phyloP scores from a whole-genome alignment of 2,329 filamentous ascomycete species.

The Cladosporium sp. region DNA sequence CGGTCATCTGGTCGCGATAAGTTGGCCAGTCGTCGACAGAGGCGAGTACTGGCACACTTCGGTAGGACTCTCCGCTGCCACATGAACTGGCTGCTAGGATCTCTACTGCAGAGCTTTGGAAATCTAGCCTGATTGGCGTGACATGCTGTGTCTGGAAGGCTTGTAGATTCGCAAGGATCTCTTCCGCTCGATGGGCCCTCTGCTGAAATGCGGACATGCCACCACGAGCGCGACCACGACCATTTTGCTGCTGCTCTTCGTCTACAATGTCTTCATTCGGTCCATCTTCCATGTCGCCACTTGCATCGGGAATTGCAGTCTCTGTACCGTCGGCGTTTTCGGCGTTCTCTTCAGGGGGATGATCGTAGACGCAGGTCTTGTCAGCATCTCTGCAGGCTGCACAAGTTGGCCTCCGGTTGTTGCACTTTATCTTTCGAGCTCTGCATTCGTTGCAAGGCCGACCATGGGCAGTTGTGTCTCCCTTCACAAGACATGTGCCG shows the following conservation, averaged over 20 bases:
- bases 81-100: slow-evolving; percentile 35
- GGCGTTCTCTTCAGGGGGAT: not conserved
- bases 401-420: slow-evolving; percentile 32
- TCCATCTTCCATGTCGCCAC: not conserved
- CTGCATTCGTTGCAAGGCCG: slow-evolving; percentile 33
- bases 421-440: slow-evolving; percentile 34
- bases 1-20: slow-evolving; percentile 33
- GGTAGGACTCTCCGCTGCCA: slow-evolving; percentile 36
- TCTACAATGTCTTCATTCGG: not conserved
- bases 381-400: slow-evolving; percentile 27
- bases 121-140: slow-evolving; percentile 30
- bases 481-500: slow-evolving; percentile 33
- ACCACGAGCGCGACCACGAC: not conserved
- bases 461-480: slow-evolving; percentile 21
- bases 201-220: slow-evolving; percentile 11
- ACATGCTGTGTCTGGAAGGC: slow-evolving; percentile 35
- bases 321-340: not conserved
- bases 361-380: slow-evolving; percentile 30
- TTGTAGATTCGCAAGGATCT: slow-evolving; percentile 27
- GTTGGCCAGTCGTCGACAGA: slow-evolving; percentile 31
- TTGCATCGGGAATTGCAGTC: not conserved
- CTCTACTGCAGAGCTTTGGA: slow-evolving; percentile 35
- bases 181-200: slow-evolving; percentile 17
- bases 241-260: not conserved
- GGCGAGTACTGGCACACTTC: slow-evolving; percentile 24